Conservation (phyloP, 768 basidiomycete species). For the Collybiopsis confluens region DNA sequence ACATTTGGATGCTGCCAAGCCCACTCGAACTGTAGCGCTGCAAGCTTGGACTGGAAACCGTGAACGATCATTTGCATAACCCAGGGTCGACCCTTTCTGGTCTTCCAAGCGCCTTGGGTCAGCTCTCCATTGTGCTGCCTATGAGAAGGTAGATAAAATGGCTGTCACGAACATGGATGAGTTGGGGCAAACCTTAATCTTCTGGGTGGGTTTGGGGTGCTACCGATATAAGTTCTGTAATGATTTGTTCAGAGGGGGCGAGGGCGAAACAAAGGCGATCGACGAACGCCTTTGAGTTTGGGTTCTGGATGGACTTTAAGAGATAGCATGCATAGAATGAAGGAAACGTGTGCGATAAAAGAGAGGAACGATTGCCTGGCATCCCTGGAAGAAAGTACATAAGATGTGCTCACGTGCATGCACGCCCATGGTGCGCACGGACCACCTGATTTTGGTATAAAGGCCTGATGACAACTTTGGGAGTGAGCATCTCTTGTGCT, state of each 20-base stretch:
- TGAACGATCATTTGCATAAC: constrained; percentile 83
- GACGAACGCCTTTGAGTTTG: constrained; percentile 40
- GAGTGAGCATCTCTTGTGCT: constrained; percentile 61
- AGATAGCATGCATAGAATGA: constrained; percentile 83
- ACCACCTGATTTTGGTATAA: not conserved
- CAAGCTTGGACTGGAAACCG: constrained; percentile 73
- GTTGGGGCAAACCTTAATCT: constrained; percentile 49
- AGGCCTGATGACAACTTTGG: not conserved
- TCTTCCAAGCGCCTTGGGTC: constrained; percentile 66
- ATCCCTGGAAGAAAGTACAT: too few relatives aligned
- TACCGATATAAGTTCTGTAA: constrained; percentile 70
- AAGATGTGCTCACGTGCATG: too few relatives aligned
- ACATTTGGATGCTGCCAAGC: constrained; percentile 78
- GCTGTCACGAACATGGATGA: too few relatives aligned
- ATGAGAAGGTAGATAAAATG: too few relatives aligned
- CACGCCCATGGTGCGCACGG: constrained; percentile 1
- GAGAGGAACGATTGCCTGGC: constrained; percentile 17
- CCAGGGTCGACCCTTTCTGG: constrained; percentile 61
- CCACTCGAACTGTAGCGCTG: constrained; percentile 81
- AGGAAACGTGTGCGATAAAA: constrained; percentile 45
- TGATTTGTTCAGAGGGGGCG: not conserved
- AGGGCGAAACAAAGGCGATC: not conserved
- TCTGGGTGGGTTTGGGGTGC: constrained; percentile 62
- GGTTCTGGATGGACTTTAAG: constrained; percentile 58
- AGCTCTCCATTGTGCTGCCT: constrained; percentile 84